Evolutionary conservation across 495 filamentous ascomycete species (phyloP), one percentile per base, ranked within the genome.

Genomic region (Lepraria neglecta): DNA sequence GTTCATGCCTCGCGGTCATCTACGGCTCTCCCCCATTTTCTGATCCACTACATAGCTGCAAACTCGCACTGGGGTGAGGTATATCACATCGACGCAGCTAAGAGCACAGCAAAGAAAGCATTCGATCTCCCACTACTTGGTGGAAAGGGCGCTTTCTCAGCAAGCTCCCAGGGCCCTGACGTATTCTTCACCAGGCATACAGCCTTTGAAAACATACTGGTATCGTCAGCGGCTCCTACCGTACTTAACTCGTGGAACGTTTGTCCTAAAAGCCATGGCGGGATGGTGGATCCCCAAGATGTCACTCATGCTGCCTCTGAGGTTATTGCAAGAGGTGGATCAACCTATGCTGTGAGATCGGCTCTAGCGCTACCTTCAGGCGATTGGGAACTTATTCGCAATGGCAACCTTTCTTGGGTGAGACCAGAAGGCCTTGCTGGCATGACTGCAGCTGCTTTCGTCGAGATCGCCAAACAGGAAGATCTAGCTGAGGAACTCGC

Each of bases 161-260:
- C 84, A 0, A 95, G 86, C 74, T 88, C 83, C 14, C 78, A 81
- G 47, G 87, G 84, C 60, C 82, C 87, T 3, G 90, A 95, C 71
- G 87, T 94, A 9, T 97, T 90, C 74, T 96, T 97, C 68, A 91
- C 87, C 3, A 78, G 91, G 44, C 75, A 89, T 61, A 90, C 89
- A 0, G 75, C 85, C 24, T 82, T 84, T 19, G 89, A 95, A 64
- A 74, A 86, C 6, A 78, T 80, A 51, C 73, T 95, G 46, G 77
- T 89, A 14, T 91, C 91, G 3, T 96, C 91, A 1, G 75, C 76
- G 33, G 92, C 88, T 3, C 84, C 91, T 69, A 87, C 82, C 10
- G 76, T 92, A 48, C 78, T 96, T 38, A 85, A 81, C 10, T 80
- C 87, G 53, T 95, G 88, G 88, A 69, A 82, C 19, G 67, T 87